phyloP scores from a whole-genome alignment of 768 basidiomycete species.

The Panaeolus cyanescens region DNA sequence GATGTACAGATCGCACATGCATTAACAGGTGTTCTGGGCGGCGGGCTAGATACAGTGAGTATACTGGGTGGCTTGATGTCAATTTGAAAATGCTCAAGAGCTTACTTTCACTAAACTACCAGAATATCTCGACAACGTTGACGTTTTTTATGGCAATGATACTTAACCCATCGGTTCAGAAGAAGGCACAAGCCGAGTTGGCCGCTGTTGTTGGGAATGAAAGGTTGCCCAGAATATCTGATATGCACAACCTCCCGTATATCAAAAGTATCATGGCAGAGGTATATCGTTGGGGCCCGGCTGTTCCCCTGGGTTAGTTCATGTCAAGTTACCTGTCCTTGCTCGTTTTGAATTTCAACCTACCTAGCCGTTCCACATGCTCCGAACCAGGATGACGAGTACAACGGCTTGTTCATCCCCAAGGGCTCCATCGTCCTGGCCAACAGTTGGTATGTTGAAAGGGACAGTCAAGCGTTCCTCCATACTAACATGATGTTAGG shows the following conservation, averaged over 20 bases:
- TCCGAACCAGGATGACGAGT: conserved; percentile 17
- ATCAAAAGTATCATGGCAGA: conserved; percentile 21
- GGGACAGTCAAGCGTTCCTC: background rate
- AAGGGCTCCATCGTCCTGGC: conserved; percentile 52
- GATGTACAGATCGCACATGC: conserved; percentile 40
- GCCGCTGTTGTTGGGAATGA: conserved; percentile 22
- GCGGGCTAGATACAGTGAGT: conserved; percentile 6
- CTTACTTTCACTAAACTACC: conserved; percentile 31
- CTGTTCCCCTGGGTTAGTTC: conserved; percentile 32
- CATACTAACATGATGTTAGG: conserved; percentile 24
- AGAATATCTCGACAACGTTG: conserved; percentile 36
- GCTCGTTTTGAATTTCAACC: background rate
- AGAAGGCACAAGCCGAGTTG: conserved; percentile 22
- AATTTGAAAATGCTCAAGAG: conserved; percentile 28
- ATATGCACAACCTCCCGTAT: conserved; percentile 20
- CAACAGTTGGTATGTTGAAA: conserved; percentile 45
- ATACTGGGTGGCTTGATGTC: background rate
- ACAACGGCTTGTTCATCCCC: conserved; percentile 19
- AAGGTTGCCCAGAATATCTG: conserved; percentile 18
- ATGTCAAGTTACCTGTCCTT: no score
- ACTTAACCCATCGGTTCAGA: conserved; percentile 18
- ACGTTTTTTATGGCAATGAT: conserved; percentile 34
- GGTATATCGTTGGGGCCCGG: conserved; percentile 14
- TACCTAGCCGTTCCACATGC: conserved; percentile 21
- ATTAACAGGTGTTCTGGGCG: conserved; percentile 15